Conservation (phyloP, 2,329 filamentous ascomycete species). For the Periconia sp. region DNA sequence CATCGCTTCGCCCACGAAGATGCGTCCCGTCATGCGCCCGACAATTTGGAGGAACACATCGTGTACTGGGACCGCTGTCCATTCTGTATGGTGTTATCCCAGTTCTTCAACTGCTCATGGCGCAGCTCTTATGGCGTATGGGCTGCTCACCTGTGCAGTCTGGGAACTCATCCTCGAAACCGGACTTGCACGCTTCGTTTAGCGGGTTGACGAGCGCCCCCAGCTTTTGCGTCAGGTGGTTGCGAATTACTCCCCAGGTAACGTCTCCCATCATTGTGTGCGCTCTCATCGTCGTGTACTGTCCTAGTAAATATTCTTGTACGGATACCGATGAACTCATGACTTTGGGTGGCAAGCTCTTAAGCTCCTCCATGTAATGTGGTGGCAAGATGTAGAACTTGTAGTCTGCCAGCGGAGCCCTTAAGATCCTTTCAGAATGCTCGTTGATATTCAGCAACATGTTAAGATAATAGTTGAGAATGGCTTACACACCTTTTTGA, state of each 20-base stretch:
- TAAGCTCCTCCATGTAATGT: constrained; percentile 29
- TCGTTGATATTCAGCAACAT: background rate
- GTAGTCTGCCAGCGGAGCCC: constrained; percentile 2
- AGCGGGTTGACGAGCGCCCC: constrained; percentile 4
- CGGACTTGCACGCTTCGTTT: background rate
- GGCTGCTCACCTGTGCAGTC: constrained; percentile 1
- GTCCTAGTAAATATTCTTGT: constrained; percentile 6
- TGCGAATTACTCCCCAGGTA: constrained; percentile 6
- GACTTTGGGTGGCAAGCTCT: constrained; percentile 16
- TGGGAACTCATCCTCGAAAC: constrained; percentile 6
- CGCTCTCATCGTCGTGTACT: constrained; percentile 4
- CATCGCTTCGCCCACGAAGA: constrained; percentile 7
- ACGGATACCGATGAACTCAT: constrained; percentile 22
- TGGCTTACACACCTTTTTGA: constrained; percentile 5
- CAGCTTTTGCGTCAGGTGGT: constrained; percentile 7
- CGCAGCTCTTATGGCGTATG: too few relatives aligned
- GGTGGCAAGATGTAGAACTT: constrained; percentile 29
- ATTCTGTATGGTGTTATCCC: too few relatives aligned
- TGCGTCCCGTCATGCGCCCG: constrained; percentile 5
- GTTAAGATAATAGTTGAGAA: background rate
- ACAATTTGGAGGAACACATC: constrained; percentile 6
- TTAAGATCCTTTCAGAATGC: constrained; percentile 2
- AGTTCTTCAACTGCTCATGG: too few relatives aligned
- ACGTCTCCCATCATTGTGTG: constrained; percentile 3
- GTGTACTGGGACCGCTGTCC: constrained; percentile 6